These are phyloP conservation scores for Fusarium hainanense DNA, from an alignment of 2,329 filamentous ascomycete species.

Conservation along the genomic window DNA sequence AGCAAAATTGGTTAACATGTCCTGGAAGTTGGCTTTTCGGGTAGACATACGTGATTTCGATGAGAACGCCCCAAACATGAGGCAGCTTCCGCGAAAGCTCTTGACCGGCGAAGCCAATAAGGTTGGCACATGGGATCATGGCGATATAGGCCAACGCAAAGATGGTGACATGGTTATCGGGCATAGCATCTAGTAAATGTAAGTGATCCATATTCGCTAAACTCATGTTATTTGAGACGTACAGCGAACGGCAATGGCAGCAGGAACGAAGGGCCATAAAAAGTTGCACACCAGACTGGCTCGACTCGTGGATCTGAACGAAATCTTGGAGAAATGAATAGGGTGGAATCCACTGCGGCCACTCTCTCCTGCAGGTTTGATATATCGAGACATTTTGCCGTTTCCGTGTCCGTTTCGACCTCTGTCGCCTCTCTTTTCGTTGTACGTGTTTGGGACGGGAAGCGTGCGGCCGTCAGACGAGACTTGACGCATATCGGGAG, in stretches of 20 bases:
- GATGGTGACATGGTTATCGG: slow-evolving; percentile 55
- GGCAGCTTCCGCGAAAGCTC: slow-evolving; percentile 82
- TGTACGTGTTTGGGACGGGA: slow-evolving; percentile 46
- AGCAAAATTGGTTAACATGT: not conserved
- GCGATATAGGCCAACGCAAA: slow-evolving; percentile 62
- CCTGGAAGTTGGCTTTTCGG: not conserved
- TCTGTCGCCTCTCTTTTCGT: slow-evolving; percentile 21
- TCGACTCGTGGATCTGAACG: slow-evolving; percentile 57
- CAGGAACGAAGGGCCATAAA: slow-evolving; percentile 62
- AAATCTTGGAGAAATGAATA: slow-evolving; percentile 56
- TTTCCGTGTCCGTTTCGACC: not conserved
- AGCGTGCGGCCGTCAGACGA: slow-evolving; percentile 33
- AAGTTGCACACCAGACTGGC: slow-evolving; percentile 60
- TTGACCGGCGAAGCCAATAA: slow-evolving; percentile 66
- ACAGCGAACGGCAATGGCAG: slow-evolving; percentile 59
- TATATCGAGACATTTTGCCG: slow-evolving; percentile 27
- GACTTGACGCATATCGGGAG: slow-evolving; percentile 17
- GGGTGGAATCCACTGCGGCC: slow-evolving; percentile 59
- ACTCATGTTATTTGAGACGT: slow-evolving; percentile 14
- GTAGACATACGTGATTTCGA: slow-evolving; percentile 64
- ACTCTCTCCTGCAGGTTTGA: slow-evolving; percentile 56
- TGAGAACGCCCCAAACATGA: slow-evolving; percentile 74
- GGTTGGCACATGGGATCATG: slow-evolving; percentile 64
- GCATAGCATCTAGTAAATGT: slow-evolving; percentile 48
- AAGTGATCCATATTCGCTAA: slow-evolving; percentile 8